These are phyloP conservation scores for Stephanodiscus minutulus DNA, from an alignment of 108 stramenopile species.

Conservation along the genomic window DNA sequence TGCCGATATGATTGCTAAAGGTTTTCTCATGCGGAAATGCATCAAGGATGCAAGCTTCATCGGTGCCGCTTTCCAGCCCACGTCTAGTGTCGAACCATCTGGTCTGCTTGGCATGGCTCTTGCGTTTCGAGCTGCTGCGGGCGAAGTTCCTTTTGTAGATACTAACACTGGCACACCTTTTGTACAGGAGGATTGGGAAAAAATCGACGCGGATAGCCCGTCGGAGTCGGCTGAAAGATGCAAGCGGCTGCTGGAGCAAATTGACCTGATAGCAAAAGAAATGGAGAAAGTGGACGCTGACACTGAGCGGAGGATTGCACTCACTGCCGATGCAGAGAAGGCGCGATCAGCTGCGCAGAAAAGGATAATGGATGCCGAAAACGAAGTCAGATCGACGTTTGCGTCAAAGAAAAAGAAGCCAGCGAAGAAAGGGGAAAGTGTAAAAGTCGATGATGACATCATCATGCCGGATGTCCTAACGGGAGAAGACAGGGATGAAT, in stretches of 20 bases:
- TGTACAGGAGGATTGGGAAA: constrained; percentile 61
- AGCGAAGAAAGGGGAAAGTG: background rate
- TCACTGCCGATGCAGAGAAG: constrained; percentile 26
- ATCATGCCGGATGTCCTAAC: background rate
- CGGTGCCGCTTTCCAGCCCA: constrained; percentile 60
- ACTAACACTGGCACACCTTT: constrained; percentile 52
- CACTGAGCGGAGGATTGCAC: constrained; percentile 22
- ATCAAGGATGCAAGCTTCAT: constrained; percentile 53
- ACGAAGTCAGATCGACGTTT: constrained; percentile 11
- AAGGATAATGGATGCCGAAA: constrained; percentile 30
- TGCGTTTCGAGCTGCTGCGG: constrained; percentile 85
- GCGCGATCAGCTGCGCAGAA: constrained; percentile 11
- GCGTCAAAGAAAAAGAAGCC: constrained; percentile 14
- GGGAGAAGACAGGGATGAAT: constrained; percentile 4
- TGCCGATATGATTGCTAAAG: constrained; percentile 72
- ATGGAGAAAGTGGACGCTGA: constrained; percentile 35
- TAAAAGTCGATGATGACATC: background rate
- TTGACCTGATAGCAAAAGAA: constrained; percentile 38
- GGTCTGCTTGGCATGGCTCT: constrained; percentile 83
- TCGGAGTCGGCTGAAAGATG: constrained; percentile 62
- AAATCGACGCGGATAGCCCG: constrained; percentile 63
- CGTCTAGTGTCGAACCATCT: constrained; percentile 67
- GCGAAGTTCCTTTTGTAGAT: constrained; percentile 69
- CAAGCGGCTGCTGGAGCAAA: constrained; percentile 42
- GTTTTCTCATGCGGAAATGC: constrained; percentile 65